phyloP scores from a whole-genome alignment of 495 filamentous ascomycete genomes.

The Oidiodendron maius region DNA sequence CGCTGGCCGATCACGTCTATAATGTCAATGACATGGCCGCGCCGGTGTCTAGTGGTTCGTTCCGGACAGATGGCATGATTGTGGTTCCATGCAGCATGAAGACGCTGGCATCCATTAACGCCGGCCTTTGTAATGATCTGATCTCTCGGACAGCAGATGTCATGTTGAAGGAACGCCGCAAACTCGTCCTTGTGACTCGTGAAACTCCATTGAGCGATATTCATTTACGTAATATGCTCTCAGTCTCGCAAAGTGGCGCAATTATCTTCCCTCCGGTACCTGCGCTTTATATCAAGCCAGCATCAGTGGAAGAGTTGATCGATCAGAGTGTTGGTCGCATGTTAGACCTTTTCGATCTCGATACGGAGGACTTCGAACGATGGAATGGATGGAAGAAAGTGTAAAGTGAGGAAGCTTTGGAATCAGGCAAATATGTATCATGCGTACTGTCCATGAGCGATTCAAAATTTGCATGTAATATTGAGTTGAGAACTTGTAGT shows the following conservation, averaged over 20 bases:
- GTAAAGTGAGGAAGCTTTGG: too few species aligned
- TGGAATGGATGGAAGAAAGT: conserved; percentile 20
- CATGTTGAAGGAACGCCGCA: conserved; percentile 37
- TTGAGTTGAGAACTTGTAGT: too few species aligned
- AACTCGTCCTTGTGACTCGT: conserved; percentile 33
- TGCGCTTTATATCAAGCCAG: conserved; percentile 35
- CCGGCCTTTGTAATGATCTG: conserved; percentile 35
- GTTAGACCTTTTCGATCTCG: conserved; percentile 39
- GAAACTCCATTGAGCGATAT: conserved; percentile 42
- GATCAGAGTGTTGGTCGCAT: conserved; percentile 39
- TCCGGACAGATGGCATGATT: conserved; percentile 34
- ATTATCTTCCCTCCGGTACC: conserved; percentile 39
- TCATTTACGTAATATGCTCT: conserved; percentile 40
- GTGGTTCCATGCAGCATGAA: conserved; percentile 38
- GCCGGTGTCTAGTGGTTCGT: conserved; percentile 31
- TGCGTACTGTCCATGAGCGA: too few species aligned
- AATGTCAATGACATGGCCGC: conserved; percentile 34
- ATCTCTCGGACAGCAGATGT: conserved; percentile 42
- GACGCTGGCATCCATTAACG: conserved; percentile 28
- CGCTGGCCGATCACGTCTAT: conserved; percentile 33
- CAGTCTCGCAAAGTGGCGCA: conserved; percentile 29
- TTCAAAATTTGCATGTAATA: too few species aligned
- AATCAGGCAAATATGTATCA: too few species aligned
- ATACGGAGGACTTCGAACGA: conserved; percentile 35
- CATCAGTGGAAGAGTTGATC: conserved; percentile 31